Evolutionary conservation across 176 grass and related monocot species (phyloP).

Genomic region (Olyra latifolia): DNA sequence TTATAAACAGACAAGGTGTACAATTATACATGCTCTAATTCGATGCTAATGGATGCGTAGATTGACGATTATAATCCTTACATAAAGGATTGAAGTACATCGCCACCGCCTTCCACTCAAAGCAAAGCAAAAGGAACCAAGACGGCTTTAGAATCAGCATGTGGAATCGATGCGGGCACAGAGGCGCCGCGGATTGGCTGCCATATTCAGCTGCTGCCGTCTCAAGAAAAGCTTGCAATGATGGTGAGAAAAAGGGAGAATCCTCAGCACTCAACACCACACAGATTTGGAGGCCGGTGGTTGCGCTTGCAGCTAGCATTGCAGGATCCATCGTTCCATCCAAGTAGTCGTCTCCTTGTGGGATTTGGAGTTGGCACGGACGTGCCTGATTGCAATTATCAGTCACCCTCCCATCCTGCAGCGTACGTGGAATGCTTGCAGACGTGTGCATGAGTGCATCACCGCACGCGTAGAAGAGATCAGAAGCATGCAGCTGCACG

Average conservation of each 20-base stretch:
- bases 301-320: background rate
- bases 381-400: background rate
- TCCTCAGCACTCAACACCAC: background rate
- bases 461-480: background rate
- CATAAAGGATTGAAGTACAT: background rate
- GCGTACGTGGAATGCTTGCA: background rate
- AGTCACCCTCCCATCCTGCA: background rate
- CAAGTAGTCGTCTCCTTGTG: background rate
- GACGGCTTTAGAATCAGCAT: background rate
- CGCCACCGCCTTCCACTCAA: slow-evolving; percentile 12
- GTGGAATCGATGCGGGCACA: background rate
- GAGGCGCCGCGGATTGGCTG: slow-evolving; percentile 8
- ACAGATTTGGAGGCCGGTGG: background rate
- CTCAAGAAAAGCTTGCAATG: background rate
- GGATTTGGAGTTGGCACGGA: background rate
- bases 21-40: too few relatives aligned
- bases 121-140: background rate
- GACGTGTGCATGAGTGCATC: background rate
- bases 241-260: background rate
- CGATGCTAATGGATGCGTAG: background rate
- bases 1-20: too few relatives aligned
- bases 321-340: background rate
- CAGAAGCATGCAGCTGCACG: background rate
- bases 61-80: background rate
- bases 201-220: background rate